Conservation (phyloP, 441 rosid genomes). For the Viola pubescens region DNA sequence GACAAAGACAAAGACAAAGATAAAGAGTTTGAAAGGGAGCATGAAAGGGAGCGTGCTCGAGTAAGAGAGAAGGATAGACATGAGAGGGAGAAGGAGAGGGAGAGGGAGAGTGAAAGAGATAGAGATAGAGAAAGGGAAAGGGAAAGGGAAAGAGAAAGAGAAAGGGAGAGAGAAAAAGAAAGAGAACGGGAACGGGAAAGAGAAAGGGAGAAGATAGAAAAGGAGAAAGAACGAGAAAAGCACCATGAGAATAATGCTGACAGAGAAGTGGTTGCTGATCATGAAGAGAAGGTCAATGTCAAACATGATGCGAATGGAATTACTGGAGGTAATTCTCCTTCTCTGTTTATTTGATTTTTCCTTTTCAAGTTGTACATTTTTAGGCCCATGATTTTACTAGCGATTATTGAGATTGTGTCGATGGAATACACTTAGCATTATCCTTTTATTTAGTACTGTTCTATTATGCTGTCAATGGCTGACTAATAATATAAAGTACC, state of each 20-base stretch:
- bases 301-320: slow-evolving; percentile 52
- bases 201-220: slow-evolving; percentile 19
- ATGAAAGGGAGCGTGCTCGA: slow-evolving; percentile 38
- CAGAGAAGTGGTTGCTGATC: slow-evolving; percentile 47
- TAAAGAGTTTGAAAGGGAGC: slow-evolving; percentile 36
- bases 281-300: slow-evolving; percentile 40
- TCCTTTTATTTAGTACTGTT: background rate
- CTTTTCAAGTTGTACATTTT: background rate
- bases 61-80: slow-evolving; percentile 46
- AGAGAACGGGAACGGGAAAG: slow-evolving; percentile 38
- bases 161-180: slow-evolving; percentile 43
- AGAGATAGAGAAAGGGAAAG: slow-evolving; percentile 36
- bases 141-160: slow-evolving; percentile 41
- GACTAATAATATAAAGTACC: background rate
- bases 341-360: background rate
- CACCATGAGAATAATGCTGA: slow-evolving; percentile 42
- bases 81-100: slow-evolving; percentile 38
- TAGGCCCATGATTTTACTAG: background rate
- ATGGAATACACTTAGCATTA: background rate
- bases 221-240: slow-evolving; percentile 53
- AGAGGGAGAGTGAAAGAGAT: slow-evolving; percentile 17
- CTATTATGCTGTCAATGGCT: background rate
- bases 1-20: slow-evolving; percentile 41
- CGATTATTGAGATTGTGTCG: too few species aligned
- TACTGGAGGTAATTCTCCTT: slow-evolving; percentile 38